These are phyloP conservation scores for Leishmania braziliensis DNA, from an alignment of 208 protist genomes.

Conservation along the genomic window DNA sequence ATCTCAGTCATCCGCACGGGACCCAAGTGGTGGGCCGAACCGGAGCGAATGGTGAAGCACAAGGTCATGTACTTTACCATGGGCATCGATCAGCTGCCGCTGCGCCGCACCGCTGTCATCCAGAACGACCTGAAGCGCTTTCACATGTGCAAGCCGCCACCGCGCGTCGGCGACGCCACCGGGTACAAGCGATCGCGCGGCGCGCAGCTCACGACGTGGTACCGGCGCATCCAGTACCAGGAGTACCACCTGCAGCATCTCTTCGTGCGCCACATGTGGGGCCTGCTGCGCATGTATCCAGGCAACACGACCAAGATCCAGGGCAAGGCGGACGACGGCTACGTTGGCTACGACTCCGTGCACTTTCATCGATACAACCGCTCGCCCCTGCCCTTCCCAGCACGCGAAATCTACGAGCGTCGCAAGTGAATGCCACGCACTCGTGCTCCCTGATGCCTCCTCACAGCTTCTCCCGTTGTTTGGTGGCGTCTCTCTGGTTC, in stretches of 20 bases:
- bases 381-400: conserved; percentile 74
- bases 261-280: conserved; percentile 87
- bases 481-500: neutral
- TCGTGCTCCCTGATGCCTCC: neutral
- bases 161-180: conserved; percentile 75
- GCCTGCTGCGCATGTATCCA: conserved; percentile 83
- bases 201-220: conserved; percentile 85
- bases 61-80: conserved; percentile 91
- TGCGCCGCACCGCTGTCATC: conserved; percentile 87
- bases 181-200: conserved; percentile 83
- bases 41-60: conserved; percentile 86
- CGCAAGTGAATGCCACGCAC: conserved; percentile 48
- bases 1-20: conserved; percentile 86
- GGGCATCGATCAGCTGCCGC: conserved; percentile 86
- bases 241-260: conserved; percentile 91
- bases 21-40: conserved; percentile 85
- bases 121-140: conserved; percentile 76
- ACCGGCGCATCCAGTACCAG: conserved; percentile 91
- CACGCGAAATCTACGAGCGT: conserved; percentile 88
- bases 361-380: conserved; percentile 89
- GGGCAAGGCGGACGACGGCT: conserved; percentile 85
- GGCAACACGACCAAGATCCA: conserved; percentile 86
- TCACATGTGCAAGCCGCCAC: conserved; percentile 81
- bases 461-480: neutral
- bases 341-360: conserved; percentile 86